Evolutionary conservation across 805 yeast species (phyloP).

Genomic region (Metschnikowia lunata): DNA sequence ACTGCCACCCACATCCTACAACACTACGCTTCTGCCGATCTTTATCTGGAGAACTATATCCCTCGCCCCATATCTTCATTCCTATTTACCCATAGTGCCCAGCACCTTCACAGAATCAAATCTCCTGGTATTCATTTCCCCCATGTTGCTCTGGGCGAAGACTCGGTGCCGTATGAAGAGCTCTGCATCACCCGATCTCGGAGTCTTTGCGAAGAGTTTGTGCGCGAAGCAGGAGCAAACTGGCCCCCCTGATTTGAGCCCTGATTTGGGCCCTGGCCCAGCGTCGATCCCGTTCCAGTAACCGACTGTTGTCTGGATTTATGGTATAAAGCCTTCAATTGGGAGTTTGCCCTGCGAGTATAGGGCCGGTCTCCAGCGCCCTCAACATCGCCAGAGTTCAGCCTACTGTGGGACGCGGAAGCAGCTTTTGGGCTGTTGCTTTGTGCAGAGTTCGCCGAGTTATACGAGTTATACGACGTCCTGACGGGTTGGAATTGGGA

Average conservation of each 20-base stretch:
- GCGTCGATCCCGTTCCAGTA: constrained; percentile 29
- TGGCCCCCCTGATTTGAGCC: constrained; percentile 8
- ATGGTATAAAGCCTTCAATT: constrained; percentile 38
- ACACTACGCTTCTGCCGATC: too few species aligned
- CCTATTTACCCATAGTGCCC: too few species aligned
- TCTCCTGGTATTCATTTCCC: constrained; percentile 10
- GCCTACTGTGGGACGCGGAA: not conserved
- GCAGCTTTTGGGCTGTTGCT: not conserved
- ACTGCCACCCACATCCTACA: too few species aligned
- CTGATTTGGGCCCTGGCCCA: constrained; percentile 5
- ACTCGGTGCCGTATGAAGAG: not conserved
- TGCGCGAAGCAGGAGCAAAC: constrained; percentile 27
- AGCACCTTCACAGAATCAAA: too few species aligned
- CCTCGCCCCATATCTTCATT: too few species aligned
- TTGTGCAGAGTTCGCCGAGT: not conserved
- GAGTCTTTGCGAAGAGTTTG: constrained; percentile 15
- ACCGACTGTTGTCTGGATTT: constrained; percentile 35
- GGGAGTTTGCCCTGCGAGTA: constrained; percentile 31
- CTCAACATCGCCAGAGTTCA: constrained; percentile 2
- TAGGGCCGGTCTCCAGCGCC: constrained; percentile 17
- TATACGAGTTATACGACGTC: constrained; percentile 17
- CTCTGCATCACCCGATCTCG: constrained; percentile 17
- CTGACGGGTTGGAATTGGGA: constrained; percentile 27
- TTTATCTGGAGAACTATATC: too few species aligned
- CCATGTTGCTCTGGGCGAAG: constrained; percentile 23